Base-by-base conservation (phyloP, 2,329 filamentous ascomycete genomes). In the Exophiala calicioides region DNA sequence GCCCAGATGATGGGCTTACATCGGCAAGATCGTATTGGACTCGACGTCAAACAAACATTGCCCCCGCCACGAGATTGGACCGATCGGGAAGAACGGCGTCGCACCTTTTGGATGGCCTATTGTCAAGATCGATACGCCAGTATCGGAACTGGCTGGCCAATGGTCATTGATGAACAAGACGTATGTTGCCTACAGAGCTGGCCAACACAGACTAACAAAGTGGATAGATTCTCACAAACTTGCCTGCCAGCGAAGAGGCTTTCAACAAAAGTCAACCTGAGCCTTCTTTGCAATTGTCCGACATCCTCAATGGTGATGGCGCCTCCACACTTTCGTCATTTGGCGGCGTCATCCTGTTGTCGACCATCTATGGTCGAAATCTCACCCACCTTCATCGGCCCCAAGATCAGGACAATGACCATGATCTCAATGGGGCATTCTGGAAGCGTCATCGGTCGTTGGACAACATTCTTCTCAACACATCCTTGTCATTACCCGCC, bases 81-180 rank as follows among this genome's bases (percentile, higher is more conserved):
- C 0, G 93, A 97, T 65, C 79, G 82, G 45, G 93, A 97, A 69
- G 93, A 98, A 65, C 78, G 93, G 57, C 79, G 93, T 41, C 79
- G 93, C 55, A 95, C 90, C 0, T 97, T 97, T 58, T 98, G 93
- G 93, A 85, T 93, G 82, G 81, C 86, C 3, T 97, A 95, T 62
- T 89, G 85, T 58, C 75, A 90, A 53, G 93, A 97, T 62, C 82
- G 93, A 41, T 97, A 95, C 68, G 88, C 90, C 4, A 96, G 90
- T 61, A 93, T 96, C 46, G 93, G 93, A 24, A 97, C 93, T 2
- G 93, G 93, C 5, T 97, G 93, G 93, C 93, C 93, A 1, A 91
- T 97, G 87, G 83, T 80, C 1, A 81, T 97, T 44, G 91, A 97
- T 56, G 93, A 98, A 69, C 81, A 79, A 63, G 93, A 98, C 65